Conservation (phyloP, 164 flowering plant species). For the Pachysandra terminalis region DNA sequence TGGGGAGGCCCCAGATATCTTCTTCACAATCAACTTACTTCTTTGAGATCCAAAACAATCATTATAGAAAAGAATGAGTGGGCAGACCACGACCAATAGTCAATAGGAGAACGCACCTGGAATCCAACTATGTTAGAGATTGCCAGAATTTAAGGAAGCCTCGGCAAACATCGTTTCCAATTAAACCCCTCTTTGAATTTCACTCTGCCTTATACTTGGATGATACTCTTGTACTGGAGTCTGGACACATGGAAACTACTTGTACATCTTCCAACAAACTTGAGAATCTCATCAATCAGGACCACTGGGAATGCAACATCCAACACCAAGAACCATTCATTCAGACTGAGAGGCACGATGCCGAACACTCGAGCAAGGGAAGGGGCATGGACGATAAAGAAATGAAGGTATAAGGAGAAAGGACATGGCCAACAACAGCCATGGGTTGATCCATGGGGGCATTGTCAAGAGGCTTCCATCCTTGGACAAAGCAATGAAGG, state of each 20-base stretch:
- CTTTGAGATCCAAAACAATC: background rate
- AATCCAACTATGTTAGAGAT: background rate
- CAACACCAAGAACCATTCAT: slow-evolving; percentile 80
- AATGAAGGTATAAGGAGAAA: slow-evolving; percentile 76
- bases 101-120: background rate
- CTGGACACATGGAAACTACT: slow-evolving; percentile 23
- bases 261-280: slow-evolving; percentile 62
- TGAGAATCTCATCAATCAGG: slow-evolving; percentile 72
- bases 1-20: background rate
- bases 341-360: slow-evolving; percentile 82
- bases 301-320: slow-evolving; percentile 69
- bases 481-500: slow-evolving; percentile 79
- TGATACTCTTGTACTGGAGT: slow-evolving; percentile 18
- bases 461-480: slow-evolving; percentile 66
- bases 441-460: slow-evolving; percentile 93
- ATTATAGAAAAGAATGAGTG: background rate
- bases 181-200: too few relatives aligned
- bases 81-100: background rate
- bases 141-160: background rate
- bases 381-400: slow-evolving; percentile 77
- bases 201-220: slow-evolving; percentile 42
- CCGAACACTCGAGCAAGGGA: slow-evolving; percentile 78
- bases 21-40: slow-evolving; percentile 9
- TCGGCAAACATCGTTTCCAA: too few relatives aligned
- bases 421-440: slow-evolving; percentile 86